A percentile compares a stretch with the other conserved stretches of the same genome.
phyloP scores from a whole-genome alignment of 306 rosid species.

The Castanea crenata region DNA sequence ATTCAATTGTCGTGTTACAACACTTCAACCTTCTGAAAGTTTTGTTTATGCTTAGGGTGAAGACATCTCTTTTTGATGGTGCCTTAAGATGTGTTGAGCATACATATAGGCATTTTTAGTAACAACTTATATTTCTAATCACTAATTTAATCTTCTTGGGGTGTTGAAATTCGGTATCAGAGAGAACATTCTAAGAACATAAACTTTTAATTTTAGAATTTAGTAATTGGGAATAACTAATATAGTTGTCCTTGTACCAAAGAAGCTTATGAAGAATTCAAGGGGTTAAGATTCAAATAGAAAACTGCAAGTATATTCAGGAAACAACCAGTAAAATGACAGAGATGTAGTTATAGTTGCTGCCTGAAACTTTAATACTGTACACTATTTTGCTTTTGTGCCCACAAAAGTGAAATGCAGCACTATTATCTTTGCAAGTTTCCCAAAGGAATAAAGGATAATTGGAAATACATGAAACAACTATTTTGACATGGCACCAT shows the following conservation, averaged over 20 bases:
- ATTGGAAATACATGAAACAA: background rate
- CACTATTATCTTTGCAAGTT: background rate
- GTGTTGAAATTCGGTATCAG: background rate
- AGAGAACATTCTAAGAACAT: background rate
- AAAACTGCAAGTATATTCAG: background rate
- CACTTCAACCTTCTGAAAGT: conserved; percentile 8
- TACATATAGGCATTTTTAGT: background rate
- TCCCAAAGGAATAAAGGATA: background rate
- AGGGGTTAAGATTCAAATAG: background rate
- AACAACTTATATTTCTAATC: background rate
- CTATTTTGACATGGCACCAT: background rate
- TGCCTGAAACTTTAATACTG: background rate
- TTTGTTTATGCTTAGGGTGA: background rate
- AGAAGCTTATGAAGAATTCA: conserved; percentile 5
- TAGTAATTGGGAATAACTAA: background rate
- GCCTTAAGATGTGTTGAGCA: background rate
- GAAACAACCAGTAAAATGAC: background rate
- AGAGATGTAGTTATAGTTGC: background rate
- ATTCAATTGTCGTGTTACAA: background rate
- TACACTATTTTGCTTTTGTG: background rate
- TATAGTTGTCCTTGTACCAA: background rate
- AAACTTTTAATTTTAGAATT: background rate
- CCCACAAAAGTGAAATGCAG: background rate
- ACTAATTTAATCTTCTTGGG: background rate
- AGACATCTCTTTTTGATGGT: background rate